phyloP scores from a whole-genome alignment of 1,139 yeast species.

The Candida sp. region DNA sequence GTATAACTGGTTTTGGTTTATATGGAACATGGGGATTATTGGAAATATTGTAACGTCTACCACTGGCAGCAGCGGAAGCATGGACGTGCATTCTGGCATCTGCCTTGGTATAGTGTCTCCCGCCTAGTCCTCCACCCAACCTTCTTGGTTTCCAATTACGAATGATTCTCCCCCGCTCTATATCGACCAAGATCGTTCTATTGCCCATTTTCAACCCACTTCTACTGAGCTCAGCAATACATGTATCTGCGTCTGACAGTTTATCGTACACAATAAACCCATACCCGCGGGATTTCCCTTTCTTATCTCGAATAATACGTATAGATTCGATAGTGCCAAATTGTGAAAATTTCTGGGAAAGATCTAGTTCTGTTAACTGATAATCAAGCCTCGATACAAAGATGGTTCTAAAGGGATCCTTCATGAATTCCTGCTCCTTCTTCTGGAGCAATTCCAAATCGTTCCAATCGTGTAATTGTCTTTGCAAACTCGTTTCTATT shows the following conservation, averaged over 20 bases:
- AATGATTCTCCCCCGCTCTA: constrained; percentile 76
- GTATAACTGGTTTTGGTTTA: constrained; percentile 22
- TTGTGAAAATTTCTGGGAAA: constrained; percentile 57
- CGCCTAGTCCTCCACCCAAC: constrained; percentile 67
- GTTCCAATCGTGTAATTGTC: constrained; percentile 41
- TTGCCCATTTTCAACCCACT: constrained; percentile 34
- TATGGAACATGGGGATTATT: constrained; percentile 23
- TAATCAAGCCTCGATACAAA: constrained; percentile 75
- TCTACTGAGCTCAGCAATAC: constrained; percentile 59
- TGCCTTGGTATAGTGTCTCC: constrained; percentile 47
- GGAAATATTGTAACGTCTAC: constrained; percentile 24
- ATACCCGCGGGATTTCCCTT: constrained; percentile 70
- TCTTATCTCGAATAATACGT: constrained; percentile 60
- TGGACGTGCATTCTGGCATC: constrained; percentile 38
- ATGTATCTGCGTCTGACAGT: constrained; percentile 54
- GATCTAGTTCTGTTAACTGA: constrained; percentile 61
- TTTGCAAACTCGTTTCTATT: constrained; percentile 25
- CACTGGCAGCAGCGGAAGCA: constrained; percentile 55
- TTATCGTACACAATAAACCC: constrained; percentile 76
- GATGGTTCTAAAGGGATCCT: constrained; percentile 75
- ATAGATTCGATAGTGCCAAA: constrained; percentile 72
- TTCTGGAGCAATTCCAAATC: constrained; percentile 48
- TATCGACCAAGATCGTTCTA: constrained; percentile 70
- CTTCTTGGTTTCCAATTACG: constrained; percentile 80
- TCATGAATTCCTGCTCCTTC: constrained; percentile 55